These are phyloP conservation scores for Vitis hybrid DNA, from an alignment of 177 flowering plant species.

Conservation along the genomic window DNA sequence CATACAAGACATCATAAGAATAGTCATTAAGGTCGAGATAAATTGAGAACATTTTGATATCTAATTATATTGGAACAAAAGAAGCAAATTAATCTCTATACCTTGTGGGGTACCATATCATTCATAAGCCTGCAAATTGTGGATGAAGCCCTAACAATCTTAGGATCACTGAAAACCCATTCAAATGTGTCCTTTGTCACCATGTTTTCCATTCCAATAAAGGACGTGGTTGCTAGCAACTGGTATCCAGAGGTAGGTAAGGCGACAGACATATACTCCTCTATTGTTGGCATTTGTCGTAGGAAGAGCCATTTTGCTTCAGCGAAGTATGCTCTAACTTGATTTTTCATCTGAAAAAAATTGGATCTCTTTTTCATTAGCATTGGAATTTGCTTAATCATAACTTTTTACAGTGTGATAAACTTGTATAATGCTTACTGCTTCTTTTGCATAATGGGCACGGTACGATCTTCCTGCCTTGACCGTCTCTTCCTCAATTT, in stretches of 20 bases:
- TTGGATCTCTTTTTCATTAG: no score
- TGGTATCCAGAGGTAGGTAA: constrained; percentile 5
- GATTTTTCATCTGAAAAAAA: constrained; percentile 15
- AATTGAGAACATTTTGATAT: no score
- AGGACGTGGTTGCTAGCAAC: constrained; percentile 7
- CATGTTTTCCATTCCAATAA: neutral
- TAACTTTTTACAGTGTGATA: no score
- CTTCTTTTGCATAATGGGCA: no score
- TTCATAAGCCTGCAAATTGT: constrained; percentile 16
- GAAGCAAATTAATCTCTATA: neutral
- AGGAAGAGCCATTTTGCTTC: constrained; percentile 28
- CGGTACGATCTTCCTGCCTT: no score
- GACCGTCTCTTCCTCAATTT: no score
- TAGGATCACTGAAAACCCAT: constrained; percentile 14
- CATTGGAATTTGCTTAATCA: no score
- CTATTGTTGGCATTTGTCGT: constrained; percentile 20
- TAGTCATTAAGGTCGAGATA: no score
- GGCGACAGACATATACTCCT: constrained; percentile 22
- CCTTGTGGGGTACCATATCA: constrained; percentile 24
- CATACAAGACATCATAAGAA: neutral
- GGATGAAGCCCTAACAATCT: constrained; percentile 16
- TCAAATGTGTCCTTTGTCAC: constrained; percentile 11
- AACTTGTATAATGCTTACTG: no score
- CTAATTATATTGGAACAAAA: no score
- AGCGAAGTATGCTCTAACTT: constrained; percentile 6